phyloP scores from a whole-genome alignment of 805 yeast genomes.

The Kregervanrija fluxuum region DNA sequence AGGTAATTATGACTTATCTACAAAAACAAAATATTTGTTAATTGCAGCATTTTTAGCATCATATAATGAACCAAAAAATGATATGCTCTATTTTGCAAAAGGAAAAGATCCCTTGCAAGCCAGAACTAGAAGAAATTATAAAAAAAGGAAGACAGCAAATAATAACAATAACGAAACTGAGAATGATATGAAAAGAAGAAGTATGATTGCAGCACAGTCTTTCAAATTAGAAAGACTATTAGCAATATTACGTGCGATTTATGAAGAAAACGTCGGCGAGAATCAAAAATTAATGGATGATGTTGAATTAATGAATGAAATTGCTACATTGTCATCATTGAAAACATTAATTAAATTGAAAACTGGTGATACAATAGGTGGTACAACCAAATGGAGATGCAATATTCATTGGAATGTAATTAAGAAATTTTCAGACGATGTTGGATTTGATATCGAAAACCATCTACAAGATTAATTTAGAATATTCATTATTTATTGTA shows the following conservation, averaged over 20 bases:
- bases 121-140: conserved; percentile 27
- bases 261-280: conserved; percentile 32
- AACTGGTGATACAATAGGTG: conserved; percentile 42
- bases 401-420: conserved; percentile 65
- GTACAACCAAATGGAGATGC: conserved; percentile 71
- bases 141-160: conserved; percentile 27
- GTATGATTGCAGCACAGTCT: conserved; percentile 61
- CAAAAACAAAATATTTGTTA: conserved; percentile 60
- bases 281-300: conserved; percentile 25
- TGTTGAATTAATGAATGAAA: conserved; percentile 31
- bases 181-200: conserved; percentile 44
- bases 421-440: conserved; percentile 51
- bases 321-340: conserved; percentile 30
- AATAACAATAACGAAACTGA: conserved; percentile 24
- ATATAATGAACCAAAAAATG: conserved; percentile 61
- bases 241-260: conserved; percentile 72
- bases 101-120: conserved; percentile 31
- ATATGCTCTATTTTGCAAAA: conserved; percentile 62
- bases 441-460: conserved; percentile 58
- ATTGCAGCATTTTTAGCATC: conserved; percentile 83
- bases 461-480: conserved; percentile 33
- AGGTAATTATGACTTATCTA: conserved; percentile 41
- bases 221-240: conserved; percentile 74
- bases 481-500: conserved; percentile 3
- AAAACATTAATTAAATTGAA: conserved; percentile 24